phyloP scores from a whole-genome alignment of 345 rosid species.

The Kandelia obovata region DNA sequence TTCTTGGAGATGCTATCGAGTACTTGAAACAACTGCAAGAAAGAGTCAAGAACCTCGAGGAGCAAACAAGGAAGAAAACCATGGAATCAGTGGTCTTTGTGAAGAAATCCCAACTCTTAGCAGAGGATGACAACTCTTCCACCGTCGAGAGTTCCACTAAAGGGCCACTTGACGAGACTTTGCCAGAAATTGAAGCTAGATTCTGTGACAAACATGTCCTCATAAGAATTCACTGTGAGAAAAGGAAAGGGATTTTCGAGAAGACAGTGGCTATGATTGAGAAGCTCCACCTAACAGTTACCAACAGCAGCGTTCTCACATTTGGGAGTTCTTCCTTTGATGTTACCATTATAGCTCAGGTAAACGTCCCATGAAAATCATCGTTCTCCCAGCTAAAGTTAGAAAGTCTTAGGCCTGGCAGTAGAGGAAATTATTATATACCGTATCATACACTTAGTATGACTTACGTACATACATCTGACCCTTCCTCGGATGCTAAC shows the following conservation, averaged over 20 bases:
- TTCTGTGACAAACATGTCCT: constrained; percentile 60
- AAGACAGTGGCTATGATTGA: constrained; percentile 63
- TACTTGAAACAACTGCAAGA: constrained; percentile 85
- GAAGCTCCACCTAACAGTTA: constrained; percentile 49
- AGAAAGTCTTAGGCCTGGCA: too few relatives aligned
- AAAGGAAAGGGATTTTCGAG: constrained; percentile 54
- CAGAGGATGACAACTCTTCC: constrained; percentile 38
- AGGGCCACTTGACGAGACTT: constrained; percentile 26
- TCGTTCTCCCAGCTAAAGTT: too few relatives aligned
- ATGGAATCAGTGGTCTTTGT: constrained; percentile 68
- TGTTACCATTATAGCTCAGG: constrained; percentile 72
- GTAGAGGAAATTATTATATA: too few relatives aligned
- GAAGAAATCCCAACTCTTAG: constrained; percentile 58
- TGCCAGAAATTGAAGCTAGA: constrained; percentile 86
- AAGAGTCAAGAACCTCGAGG: constrained; percentile 63
- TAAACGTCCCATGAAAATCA: constrained; percentile 13
- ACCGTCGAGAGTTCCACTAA: constrained; percentile 30
- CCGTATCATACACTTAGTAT: too few relatives aligned
- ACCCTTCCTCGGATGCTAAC: too few relatives aligned
- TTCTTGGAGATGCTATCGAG: constrained; percentile 78
- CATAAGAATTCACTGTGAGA: constrained; percentile 72
- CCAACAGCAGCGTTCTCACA: constrained; percentile 57
- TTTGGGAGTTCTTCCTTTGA: constrained; percentile 68
- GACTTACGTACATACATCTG: too few relatives aligned
- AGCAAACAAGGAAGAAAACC: constrained; percentile 52